Base-by-base conservation (phyloP, 495 filamentous ascomycete genomes). In the Tuber calosporum region DNA sequence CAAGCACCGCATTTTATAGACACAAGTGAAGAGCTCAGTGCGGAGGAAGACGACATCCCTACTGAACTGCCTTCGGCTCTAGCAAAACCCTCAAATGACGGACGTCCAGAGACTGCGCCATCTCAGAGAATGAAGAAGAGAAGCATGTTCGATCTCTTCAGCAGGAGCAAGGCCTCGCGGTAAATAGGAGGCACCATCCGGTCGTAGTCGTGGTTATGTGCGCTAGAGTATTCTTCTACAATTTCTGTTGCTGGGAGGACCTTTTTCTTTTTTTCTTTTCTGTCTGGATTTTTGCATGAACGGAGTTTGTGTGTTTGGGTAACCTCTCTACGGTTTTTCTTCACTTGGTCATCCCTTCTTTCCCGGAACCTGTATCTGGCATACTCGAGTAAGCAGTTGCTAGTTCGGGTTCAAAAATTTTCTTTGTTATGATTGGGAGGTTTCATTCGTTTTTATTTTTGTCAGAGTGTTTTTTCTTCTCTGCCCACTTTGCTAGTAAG, bases 101-200 rank as follows among this genome's bases (percentile, higher is more conserved):
- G 70, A 17, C 78, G 73, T 37, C 77, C 78, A 48, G 73, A 48
- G 17, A 76, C 73, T 53, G 45, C 69, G 6, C n/a, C 37, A 19
- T 43, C 40, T 48, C 69, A 68, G 41, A 67, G 62, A 38, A 74
- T 75, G 79, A 80, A 72, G 72, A 80, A 80, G 75, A 78, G 79
- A 38, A 79, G 77, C 41, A 77, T 80, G 68, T 80, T 80, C 48
- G 75, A 75, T 76, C 68, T 80, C 68, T 80, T 80, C 26, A 48
- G 62, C 70, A 77, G 77, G n/a, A 73, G 68, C 22, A 76, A 71
- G 26, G 74, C 38, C 26, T 53, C 48, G 15, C 45, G 77, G 38
- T 77, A 73, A 53, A 45, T 17, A 41, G 70, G 39, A 37, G n/a
- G 53, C n/a, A n/a, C 53, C 26, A 17, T 62, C 15, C 11, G 34